A percentile compares a stretch with the other conserved stretches of the same genome.
phyloP scores from a whole-genome alignment of 768 basidiomycete genomes.

The Piloderma croceum region DNA sequence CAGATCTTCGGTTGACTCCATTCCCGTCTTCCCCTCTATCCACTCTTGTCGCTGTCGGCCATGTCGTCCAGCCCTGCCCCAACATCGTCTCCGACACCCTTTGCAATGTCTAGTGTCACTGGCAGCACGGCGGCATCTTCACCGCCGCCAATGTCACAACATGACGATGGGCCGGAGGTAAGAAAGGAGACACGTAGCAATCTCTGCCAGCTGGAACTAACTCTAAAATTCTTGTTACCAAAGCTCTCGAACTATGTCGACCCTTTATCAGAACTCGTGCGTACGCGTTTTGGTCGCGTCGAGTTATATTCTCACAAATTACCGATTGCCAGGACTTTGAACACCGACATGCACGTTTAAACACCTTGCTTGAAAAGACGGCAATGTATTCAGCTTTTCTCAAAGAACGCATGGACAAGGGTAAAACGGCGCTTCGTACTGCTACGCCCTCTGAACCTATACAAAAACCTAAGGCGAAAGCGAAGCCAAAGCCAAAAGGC shows the following conservation, averaged over 20 bases:
- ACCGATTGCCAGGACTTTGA: slow-evolving; percentile 47
- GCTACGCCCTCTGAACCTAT: slow-evolving; percentile 4
- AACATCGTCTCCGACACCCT: slow-evolving; percentile 11
- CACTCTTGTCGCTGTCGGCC: too few species aligned
- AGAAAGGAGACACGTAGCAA: too few species aligned
- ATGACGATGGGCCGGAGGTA: too few species aligned
- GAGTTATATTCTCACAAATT: too few species aligned
- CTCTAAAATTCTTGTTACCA: too few species aligned
- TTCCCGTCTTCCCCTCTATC: too few species aligned
- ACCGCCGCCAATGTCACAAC: not conserved
- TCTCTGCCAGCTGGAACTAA: too few species aligned
- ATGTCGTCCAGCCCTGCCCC: slow-evolving; percentile 13
- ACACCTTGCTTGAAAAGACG: slow-evolving; percentile 70
- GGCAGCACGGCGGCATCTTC: not conserved
- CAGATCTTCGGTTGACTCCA: too few species aligned
- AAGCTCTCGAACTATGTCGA: too few species aligned
- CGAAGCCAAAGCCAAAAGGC: slow-evolving; percentile 11
- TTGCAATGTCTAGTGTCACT: not conserved
- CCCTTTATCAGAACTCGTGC: too few species aligned
- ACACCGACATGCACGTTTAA: slow-evolving; percentile 47
- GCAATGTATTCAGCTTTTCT: slow-evolving; percentile 69
- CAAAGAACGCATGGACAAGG: slow-evolving; percentile 69
- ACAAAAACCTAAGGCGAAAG: slow-evolving; percentile 8
- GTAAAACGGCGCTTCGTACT: slow-evolving; percentile 28
- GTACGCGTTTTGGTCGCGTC: too few species aligned